A percentile compares a stretch with the other conserved stretches of the same genome.
These are phyloP conservation scores for Pichia sp. DNA, from an alignment of 1,139 yeast genomes.

Conservation along the genomic window DNA sequence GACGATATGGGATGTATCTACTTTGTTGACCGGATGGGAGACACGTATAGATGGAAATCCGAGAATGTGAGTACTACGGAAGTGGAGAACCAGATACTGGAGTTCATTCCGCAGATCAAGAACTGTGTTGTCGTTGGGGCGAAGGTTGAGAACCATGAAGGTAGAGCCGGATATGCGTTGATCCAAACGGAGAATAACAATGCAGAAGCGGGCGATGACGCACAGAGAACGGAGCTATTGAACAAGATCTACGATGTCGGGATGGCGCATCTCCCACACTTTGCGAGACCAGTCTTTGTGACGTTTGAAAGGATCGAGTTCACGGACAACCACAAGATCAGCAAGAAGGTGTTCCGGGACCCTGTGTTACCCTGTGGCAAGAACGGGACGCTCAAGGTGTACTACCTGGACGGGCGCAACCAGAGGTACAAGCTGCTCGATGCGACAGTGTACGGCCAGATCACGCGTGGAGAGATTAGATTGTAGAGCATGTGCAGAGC, in stretches of 20 bases:
- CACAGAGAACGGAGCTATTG: slow-evolving; percentile 33
- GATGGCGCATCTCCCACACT: slow-evolving; percentile 62
- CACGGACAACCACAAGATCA: slow-evolving; percentile 84
- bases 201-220: slow-evolving; percentile 37
- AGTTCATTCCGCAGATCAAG: slow-evolving; percentile 44
- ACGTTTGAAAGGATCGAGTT: slow-evolving; percentile 66
- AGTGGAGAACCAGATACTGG: slow-evolving; percentile 70
- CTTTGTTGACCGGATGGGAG: slow-evolving; percentile 93
- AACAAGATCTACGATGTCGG: slow-evolving; percentile 42
- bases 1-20: slow-evolving; percentile 73
- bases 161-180: slow-evolving; percentile 92
- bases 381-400: slow-evolving; percentile 58
- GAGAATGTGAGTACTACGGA: slow-evolving; percentile 95
- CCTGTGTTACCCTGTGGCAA: slow-evolving; percentile 76
- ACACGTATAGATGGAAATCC: slow-evolving; percentile 96
- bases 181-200: slow-evolving; percentile 47
- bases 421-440: slow-evolving; percentile 43
- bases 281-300: slow-evolving; percentile 84
- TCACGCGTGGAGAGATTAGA: slow-evolving; percentile 25
- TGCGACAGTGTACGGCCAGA: slow-evolving; percentile 16
- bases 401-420: slow-evolving; percentile 58
- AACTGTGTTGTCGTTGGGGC: slow-evolving; percentile 92
- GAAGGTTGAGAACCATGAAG: slow-evolving; percentile 84
- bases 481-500: slow-evolving; percentile 16
- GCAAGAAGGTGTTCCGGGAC: slow-evolving; percentile 73